These are phyloP conservation scores for Myxozyma vanderwaltii DNA, from an alignment of 805 yeast genomes.

Conservation along the genomic window DNA sequence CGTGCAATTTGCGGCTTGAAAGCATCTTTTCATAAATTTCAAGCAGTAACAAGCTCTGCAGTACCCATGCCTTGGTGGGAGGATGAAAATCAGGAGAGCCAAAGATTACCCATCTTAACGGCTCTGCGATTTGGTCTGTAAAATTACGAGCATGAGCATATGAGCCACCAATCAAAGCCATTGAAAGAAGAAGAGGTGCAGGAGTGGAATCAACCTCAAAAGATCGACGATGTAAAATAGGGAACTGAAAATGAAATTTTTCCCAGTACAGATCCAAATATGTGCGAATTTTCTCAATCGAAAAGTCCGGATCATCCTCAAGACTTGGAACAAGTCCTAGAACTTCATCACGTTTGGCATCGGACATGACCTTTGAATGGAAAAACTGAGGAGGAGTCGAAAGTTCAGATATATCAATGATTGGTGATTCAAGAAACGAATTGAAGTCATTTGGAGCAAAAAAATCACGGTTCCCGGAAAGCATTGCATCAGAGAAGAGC, in stretches of 20 bases:
- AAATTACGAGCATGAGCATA: constrained; percentile 40
- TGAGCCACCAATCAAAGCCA: constrained; percentile 60
- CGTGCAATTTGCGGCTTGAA: constrained; percentile 69
- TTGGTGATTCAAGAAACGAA: constrained; percentile 43
- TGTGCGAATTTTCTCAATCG: constrained; percentile 39
- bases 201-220: constrained; percentile 54
- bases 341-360: constrained; percentile 38
- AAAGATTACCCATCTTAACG: constrained; percentile 70
- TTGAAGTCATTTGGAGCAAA: constrained; percentile 35
- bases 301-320: constrained; percentile 46
- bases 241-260: constrained; percentile 60
- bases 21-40: constrained; percentile 80
- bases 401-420: constrained; percentile 44
- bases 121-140: constrained; percentile 53
- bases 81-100: constrained; percentile 71
- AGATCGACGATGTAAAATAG: constrained; percentile 61
- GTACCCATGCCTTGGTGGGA: constrained; percentile 74
- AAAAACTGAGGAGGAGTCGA: constrained; percentile 45
- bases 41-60: constrained; percentile 71
- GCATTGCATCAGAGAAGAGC: constrained; percentile 44
- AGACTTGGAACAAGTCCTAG: constrained; percentile 36
- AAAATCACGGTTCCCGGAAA: constrained; percentile 38
- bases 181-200: constrained; percentile 54
- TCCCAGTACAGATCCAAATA: constrained; percentile 53
- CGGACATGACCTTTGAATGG: constrained; percentile 39